Evolutionary conservation across 108 stramenopile genomes (phyloP).

Genomic region (Stephanodiscus minutulus): DNA sequence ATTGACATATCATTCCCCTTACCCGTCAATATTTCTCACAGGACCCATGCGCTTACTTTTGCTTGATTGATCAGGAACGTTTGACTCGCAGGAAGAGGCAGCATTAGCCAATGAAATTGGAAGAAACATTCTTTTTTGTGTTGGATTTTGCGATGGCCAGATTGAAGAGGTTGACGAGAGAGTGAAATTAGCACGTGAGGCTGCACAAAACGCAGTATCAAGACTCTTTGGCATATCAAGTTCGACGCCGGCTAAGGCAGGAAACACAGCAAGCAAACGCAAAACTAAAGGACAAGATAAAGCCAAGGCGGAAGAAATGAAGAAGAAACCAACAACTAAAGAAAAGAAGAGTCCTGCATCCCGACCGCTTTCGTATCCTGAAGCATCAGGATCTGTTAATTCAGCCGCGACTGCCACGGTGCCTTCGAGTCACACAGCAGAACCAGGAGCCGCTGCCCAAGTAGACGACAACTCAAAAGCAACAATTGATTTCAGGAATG

Average conservation of each 20-base stretch:
- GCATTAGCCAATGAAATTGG: constrained; percentile 1
- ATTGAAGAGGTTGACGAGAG: neutral
- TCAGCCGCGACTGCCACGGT: too few species aligned
- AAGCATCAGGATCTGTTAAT: too few species aligned
- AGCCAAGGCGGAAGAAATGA: too few species aligned
- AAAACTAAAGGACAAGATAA: too few species aligned
- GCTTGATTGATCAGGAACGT: neutral
- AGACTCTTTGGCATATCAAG: neutral
- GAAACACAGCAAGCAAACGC: neutral
- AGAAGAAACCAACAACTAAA: too few species aligned
- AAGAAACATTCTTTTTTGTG: neutral
- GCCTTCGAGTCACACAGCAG: neutral
- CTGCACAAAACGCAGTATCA: neutral
- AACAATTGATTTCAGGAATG: neutral
- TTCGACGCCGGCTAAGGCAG: too few species aligned
- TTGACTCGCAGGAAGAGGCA: neutral
- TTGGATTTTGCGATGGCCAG: neutral
- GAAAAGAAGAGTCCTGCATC: too few species aligned
- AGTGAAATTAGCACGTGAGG: constrained; percentile 1
- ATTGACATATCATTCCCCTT: too few species aligned
- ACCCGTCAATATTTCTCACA: too few species aligned
- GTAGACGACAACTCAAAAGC: neutral
- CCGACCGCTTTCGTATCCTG: too few species aligned
- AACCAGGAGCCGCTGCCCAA: neutral
- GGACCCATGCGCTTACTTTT: neutral